phyloP scores from a whole-genome alignment of 495 filamentous ascomycete species.

The Penicillium roqueforti region DNA sequence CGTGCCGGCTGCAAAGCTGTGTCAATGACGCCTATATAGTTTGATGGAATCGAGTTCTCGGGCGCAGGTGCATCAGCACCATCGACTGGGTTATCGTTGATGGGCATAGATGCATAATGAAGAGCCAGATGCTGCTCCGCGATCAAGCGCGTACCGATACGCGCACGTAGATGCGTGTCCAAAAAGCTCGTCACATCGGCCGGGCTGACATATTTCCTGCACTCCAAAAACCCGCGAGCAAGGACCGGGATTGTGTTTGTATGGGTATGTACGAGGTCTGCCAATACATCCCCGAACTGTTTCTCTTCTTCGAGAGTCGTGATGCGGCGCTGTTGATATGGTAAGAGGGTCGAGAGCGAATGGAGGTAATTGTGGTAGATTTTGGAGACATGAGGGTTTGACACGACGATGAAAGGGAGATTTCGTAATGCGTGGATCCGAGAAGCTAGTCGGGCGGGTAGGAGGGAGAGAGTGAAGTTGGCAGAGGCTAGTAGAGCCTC shows the following conservation, averaged over 20 bases:
- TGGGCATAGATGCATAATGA: constrained; percentile 75
- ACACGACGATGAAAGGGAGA: constrained; percentile 94
- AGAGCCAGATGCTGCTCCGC: constrained; percentile 96
- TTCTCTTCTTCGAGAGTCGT: constrained; percentile 82
- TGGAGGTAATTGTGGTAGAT: constrained; percentile 96
- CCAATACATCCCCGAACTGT: constrained; percentile 83
- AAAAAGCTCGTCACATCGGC: constrained; percentile 82
- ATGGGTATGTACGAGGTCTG: constrained; percentile 90
- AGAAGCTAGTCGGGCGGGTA: constrained; percentile 90
- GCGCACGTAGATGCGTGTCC: constrained; percentile 87
- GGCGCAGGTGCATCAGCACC: constrained; percentile 7
- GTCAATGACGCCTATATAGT: constrained; percentile 96
- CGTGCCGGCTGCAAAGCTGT: constrained; percentile 78
- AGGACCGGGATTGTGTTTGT: constrained; percentile 90
- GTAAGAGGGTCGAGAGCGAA: constrained; percentile 81
- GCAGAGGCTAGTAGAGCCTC: constrained; percentile 79
- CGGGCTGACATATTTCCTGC: constrained; percentile 76
- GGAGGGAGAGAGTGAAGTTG: constrained; percentile 89
- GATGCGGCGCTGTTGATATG: constrained; percentile 73
- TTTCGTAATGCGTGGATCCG: constrained; percentile 89
- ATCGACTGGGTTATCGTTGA: constrained; percentile 42
- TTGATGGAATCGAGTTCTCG: constrained; percentile 51
- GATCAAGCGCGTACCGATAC: constrained; percentile 90
- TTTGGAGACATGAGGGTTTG: constrained; percentile 83
- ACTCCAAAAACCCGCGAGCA: constrained; percentile 88